Evolutionary conservation across 768 basidiomycete genomes (phyloP), one percentile per base, ranked within the genome.

Genomic region (Cystobasidium onofrii): DNA sequence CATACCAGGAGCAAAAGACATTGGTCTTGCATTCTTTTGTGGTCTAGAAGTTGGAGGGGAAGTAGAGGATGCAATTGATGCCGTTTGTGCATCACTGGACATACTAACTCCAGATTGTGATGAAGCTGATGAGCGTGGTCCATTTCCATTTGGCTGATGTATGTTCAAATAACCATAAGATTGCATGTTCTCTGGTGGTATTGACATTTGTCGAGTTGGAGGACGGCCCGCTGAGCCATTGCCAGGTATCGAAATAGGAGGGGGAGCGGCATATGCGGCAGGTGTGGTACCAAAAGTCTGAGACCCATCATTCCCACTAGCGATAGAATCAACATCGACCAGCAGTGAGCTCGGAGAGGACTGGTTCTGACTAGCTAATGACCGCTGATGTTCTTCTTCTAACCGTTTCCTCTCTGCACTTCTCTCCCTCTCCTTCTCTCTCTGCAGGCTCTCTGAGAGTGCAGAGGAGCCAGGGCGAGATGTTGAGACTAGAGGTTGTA

Each of bases 1-100:
- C 41, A 33, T 67, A 36, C 63, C 20, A 44, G 65, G 39, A 7
- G 69, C 69, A 31, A 33, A 39, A 6, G 54, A 60, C 52, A 71
- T 71, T 23, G 69, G 69, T 39, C 69, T 36, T 15, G 63, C 63
- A 39, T 61, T 61, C 46, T 50, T 50, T 4, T 17, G 15, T 4
- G 57, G 20, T 60, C 33, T 60, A 6, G 57, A 60, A 2, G 33
- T 6, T 27, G 57, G 57, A 12, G 57, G 29, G 17, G 57, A 27
- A 29, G 12, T n/a, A n/a, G 54, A 55, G n/a, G 54, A 23, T 55
- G 54, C 9, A 7, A 29, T 23, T 29, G 17, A 15, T 17, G 29
- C 31, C 33, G 57, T 15, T 60, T 29, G 25, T 60, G 13, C 12
- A 12, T 60, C 20, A 27, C 33, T 13, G 20, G 57, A 27, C 10